Conservation (phyloP, 441 rosid species). For the Corymbia citriodora region DNA sequence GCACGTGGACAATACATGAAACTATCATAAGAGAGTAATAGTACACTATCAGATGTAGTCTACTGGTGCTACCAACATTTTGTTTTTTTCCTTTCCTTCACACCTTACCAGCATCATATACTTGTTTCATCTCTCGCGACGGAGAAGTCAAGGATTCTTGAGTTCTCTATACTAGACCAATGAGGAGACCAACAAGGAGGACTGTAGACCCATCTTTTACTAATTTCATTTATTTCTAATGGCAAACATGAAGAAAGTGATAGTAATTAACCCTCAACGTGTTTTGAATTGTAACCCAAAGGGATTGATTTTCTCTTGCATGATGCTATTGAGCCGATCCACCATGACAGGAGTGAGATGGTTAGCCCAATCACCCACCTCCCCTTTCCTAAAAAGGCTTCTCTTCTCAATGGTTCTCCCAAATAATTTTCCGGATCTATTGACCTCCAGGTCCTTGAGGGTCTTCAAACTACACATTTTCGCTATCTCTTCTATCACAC, state of each 20-base stretch:
- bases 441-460: background rate
- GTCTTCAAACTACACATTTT: background rate
- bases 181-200: background rate
- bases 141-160: too few species aligned
- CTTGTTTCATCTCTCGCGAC: background rate
- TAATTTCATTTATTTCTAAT: too few species aligned
- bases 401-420: background rate
- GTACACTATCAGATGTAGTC: too few species aligned
- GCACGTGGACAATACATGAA: background rate
- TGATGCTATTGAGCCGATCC: background rate
- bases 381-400: background rate
- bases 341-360: background rate
- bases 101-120: background rate
- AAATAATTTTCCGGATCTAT: background rate
- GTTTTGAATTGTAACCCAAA: background rate
- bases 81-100: background rate
- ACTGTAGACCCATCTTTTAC: background rate
- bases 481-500: background rate
- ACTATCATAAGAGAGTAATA: background rate
- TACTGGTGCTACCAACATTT: too few species aligned
- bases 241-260: background rate
- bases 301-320: background rate
- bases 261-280: background rate
- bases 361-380: background rate
- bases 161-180: background rate